These are phyloP conservation scores for Aureobasidium sp. DNA, from an alignment of 2,329 filamentous ascomycete genomes.

Conservation along the genomic window DNA sequence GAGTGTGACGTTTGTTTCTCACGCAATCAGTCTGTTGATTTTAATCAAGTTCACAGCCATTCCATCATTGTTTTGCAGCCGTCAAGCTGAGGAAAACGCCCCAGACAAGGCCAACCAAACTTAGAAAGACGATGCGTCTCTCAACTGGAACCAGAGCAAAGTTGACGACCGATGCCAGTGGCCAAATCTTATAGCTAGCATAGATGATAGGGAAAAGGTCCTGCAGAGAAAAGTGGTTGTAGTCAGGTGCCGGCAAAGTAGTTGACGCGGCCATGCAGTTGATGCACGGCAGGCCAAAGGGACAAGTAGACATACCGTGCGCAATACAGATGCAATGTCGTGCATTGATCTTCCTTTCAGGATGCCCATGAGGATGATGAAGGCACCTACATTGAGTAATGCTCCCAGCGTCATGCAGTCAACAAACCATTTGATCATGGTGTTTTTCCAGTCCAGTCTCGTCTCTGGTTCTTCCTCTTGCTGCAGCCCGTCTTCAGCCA, in stretches of 20 bases:
- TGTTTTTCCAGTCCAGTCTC: slow-evolving; percentile 4
- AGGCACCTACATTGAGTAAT: slow-evolving; percentile 54
- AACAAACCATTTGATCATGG: slow-evolving; percentile 49
- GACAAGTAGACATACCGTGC: not conserved
- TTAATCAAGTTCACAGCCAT: no score
- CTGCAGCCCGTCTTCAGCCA: not conserved
- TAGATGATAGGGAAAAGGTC: slow-evolving; percentile 46
- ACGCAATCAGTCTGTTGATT: no score
- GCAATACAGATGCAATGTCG: not conserved
- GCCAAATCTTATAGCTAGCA: slow-evolving; percentile 69
- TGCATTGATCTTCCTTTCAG: slow-evolving; percentile 19
- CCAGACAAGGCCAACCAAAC: slow-evolving; percentile 66
- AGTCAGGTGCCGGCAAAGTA: not conserved
- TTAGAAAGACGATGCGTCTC: slow-evolving; percentile 61
- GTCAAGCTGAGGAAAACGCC: slow-evolving; percentile 64
- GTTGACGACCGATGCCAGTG: slow-evolving; percentile 61
- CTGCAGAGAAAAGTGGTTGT: not conserved
- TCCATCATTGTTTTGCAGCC: slow-evolving; percentile 11
- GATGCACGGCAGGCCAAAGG: not conserved
- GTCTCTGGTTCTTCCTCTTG: not conserved
- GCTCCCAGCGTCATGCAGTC: slow-evolving; percentile 59
- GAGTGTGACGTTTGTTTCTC: no score
- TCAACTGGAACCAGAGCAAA: slow-evolving; percentile 65
- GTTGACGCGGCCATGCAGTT: not conserved
- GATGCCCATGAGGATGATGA: slow-evolving; percentile 50